A percentile compares a stretch with the other conserved stretches of the same genome.
Conservation (phyloP, 495 filamentous ascomycete species). For the Evernia prunastri region DNA sequence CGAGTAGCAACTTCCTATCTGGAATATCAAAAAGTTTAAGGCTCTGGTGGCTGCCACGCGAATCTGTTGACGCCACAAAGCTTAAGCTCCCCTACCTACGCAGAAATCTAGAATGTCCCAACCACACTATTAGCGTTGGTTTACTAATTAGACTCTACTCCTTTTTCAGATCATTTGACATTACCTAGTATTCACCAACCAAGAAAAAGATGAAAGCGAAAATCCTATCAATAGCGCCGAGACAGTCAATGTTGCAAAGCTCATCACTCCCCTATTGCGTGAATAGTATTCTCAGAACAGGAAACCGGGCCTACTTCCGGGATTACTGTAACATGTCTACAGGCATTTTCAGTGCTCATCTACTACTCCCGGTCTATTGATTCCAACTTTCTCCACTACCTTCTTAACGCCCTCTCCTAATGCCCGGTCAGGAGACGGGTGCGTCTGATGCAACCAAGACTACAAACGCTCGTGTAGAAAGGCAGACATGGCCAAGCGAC, state of each 20-base stretch:
- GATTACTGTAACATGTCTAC: background rate
- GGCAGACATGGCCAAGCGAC: background rate
- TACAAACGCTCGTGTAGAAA: background rate
- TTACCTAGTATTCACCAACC: too few relatives aligned
- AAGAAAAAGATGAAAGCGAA: background rate
- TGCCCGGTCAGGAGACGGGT: background rate
- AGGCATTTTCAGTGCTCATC: background rate
- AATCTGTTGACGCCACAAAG: too few relatives aligned
- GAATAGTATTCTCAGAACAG: background rate
- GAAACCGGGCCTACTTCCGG: background rate
- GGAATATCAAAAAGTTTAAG: too few relatives aligned
- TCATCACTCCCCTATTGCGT: background rate
- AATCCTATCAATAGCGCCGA: background rate
- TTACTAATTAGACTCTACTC: too few relatives aligned
- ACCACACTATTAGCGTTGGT: too few relatives aligned
- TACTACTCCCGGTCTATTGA: background rate
- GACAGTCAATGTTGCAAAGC: background rate
- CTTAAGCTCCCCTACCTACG: too few relatives aligned
- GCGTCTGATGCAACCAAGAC: background rate
- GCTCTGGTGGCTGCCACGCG: too few relatives aligned
- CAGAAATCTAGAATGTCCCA: too few relatives aligned
- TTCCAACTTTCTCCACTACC: background rate
- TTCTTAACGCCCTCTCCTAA: too few relatives aligned
- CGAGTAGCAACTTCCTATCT: too few relatives aligned
- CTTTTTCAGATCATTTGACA: too few relatives aligned